Base-by-base conservation (phyloP, 805 yeast species). In the Metschnikowia lochheadii region DNA sequence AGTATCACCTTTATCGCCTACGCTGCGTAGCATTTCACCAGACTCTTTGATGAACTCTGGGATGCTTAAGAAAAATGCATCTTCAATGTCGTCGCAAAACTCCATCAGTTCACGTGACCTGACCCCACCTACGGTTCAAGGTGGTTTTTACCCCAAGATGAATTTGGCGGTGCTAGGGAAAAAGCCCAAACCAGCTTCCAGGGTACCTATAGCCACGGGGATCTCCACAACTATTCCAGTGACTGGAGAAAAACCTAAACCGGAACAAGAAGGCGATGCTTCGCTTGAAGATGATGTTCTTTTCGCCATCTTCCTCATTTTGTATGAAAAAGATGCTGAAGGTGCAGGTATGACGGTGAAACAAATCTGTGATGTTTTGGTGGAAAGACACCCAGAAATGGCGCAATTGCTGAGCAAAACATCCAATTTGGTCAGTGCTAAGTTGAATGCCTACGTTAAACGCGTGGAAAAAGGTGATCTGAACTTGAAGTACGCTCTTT, bases 301-400 rank as follows among this genome's bases (percentile, higher is more conserved):
- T 49, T 82, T 74, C 65, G 90, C 91, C 5, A 87, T 87, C 49
- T 86, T 87, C 62, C 77, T 81, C 50, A 86, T 87, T 45, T 67
- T 87, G 51, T 85, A 72, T 66, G 91, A 85, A 53, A 73, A 78
- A 54, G 96, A 87, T 63, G 69, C 84, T 1, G 78, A 77, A 47
- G 84, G 87, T 46, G 75, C 77, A 52, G 96, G 96, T 56, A 85
- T 87, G 90, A 87, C 96, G n/a, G 96, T 87, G 32, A 87, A 87
- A 63, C 95, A 87, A 63, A 79, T 87, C 52, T 87, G 95, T 68
- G 96, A 87, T 65, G 78, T 84, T 50, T 72, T 87, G 44, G 72
- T 83, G 45, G 88, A 82, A 49, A 78, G 80, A 58, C 92, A 87
- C 64, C 95, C 95, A 1, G 90, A 86, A 45, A 87, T 87, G 90